Evolutionary conservation across 352 stramenopile species (phyloP).

Genomic region (Phytophthora cryptogea): DNA sequence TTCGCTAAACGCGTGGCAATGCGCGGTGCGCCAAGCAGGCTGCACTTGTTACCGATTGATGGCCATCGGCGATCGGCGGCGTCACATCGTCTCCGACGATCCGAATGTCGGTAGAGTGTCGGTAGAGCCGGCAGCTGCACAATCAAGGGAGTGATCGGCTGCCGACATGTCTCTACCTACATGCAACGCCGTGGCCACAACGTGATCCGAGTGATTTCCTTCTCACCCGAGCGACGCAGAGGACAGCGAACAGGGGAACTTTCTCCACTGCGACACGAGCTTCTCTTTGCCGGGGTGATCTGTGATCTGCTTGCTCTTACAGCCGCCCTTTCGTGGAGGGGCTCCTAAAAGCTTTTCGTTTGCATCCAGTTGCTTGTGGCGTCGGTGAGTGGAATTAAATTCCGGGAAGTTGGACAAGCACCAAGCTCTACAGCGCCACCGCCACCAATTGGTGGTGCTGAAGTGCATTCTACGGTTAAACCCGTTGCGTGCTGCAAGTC

Average conservation of each 20-base stretch:
- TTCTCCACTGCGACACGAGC: constrained; percentile 8
- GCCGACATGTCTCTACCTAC: constrained; percentile 21
- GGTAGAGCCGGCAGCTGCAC: constrained; percentile 13
- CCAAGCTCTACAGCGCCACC: too few relatives aligned
- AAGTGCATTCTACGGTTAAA: constrained; percentile 5
- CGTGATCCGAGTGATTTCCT: neutral
- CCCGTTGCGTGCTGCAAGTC: constrained; percentile 1
- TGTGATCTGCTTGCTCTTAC: neutral
- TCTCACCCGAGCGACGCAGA: neutral
- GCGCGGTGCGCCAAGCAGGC: constrained; percentile 3
- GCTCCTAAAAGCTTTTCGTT: too few relatives aligned
- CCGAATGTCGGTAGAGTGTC: constrained; percentile 21
- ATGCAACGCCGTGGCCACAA: neutral
- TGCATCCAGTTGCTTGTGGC: too few relatives aligned
- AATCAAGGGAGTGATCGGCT: constrained; percentile 22
- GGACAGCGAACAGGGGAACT: neutral
- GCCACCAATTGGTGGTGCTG: neutral
- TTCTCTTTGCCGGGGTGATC: constrained; percentile 1
- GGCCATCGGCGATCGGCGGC: neutral
- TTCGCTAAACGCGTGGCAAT: constrained; percentile 10
- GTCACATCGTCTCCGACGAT: constrained; percentile 13
- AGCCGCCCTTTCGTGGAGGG: too few relatives aligned
- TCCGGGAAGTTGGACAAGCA: too few relatives aligned
- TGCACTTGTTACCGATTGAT: constrained; percentile 1
- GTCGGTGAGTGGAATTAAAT: too few relatives aligned